phyloP scores from a whole-genome alignment of 2,329 filamentous ascomycete species.

The Penicillium italicum region DNA sequence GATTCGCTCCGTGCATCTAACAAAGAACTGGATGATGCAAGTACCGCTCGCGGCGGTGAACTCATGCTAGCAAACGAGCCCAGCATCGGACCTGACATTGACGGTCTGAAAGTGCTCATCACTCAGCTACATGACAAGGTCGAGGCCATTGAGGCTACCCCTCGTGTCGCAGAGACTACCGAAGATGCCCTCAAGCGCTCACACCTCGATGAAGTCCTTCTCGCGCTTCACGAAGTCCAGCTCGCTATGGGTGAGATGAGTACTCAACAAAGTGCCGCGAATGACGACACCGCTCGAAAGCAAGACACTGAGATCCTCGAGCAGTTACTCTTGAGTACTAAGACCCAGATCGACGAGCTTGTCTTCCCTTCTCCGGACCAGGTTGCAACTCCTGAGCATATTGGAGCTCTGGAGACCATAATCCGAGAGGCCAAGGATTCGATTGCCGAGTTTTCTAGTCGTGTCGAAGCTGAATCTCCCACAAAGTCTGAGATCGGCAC shows the following conservation, averaged over 20 bases:
- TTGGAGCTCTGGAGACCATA: slow-evolving; percentile 63
- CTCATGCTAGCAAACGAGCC: slow-evolving; percentile 54
- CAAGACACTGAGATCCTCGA: slow-evolving; percentile 91
- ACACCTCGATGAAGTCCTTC: slow-evolving; percentile 47
- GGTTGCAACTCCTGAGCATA: slow-evolving; percentile 59
- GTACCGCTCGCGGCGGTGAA: slow-evolving; percentile 51
- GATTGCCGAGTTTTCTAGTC: slow-evolving; percentile 62
- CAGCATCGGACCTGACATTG: slow-evolving; percentile 58
- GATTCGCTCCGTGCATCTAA: slow-evolving; percentile 65
- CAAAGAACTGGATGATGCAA: slow-evolving; percentile 49
- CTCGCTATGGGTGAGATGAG: slow-evolving; percentile 54
- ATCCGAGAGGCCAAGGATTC: slow-evolving; percentile 72
- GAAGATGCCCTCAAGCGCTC: slow-evolving; percentile 46
- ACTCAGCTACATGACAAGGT: slow-evolving; percentile 79
- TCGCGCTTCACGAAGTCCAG: slow-evolving; percentile 52
- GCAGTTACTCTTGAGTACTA: slow-evolving; percentile 83
- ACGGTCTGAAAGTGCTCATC: slow-evolving; percentile 79
- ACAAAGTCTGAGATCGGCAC: slow-evolving; percentile 74
- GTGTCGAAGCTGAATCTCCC: slow-evolving; percentile 64
- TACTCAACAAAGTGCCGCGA: slow-evolving; percentile 46
- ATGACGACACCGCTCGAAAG: slow-evolving; percentile 58
- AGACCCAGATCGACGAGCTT: slow-evolving; percentile 80
- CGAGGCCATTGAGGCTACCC: slow-evolving; percentile 63
- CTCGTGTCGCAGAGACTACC: slow-evolving; percentile 36
- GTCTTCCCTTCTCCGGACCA: slow-evolving; percentile 61